A percentile compares a stretch with the other conserved stretches of the same genome.
Conservation (phyloP, 2,329 filamentous ascomycete genomes). For the Bretziella fagacearum region DNA sequence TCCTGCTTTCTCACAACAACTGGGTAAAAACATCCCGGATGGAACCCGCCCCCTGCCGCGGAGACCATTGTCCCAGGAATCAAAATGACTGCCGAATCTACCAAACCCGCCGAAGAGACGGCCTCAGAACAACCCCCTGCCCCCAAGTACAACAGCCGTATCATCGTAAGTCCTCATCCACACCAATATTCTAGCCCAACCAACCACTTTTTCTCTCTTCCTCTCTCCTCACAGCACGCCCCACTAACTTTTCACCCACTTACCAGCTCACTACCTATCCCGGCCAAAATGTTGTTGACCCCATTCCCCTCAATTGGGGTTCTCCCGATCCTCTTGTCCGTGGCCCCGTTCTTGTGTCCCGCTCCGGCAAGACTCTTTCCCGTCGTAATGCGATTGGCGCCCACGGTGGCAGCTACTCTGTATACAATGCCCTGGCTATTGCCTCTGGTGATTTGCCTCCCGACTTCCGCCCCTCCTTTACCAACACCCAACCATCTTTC, state of each 20-base stretch:
- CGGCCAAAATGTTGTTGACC: constrained; percentile 18
- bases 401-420: constrained; percentile 74
- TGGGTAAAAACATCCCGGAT: neutral
- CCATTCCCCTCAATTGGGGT: constrained; percentile 17
- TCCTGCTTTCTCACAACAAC: neutral
- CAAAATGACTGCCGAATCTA: constrained; percentile 8
- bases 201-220: neutral
- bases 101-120: constrained; percentile 3
- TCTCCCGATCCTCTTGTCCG: constrained; percentile 15
- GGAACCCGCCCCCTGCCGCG: neutral
- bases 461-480: constrained; percentile 45
- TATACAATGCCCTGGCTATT: constrained; percentile 86
- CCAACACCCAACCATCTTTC: constrained; percentile 76
- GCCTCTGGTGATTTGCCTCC: constrained; percentile 75
- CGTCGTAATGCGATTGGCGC: constrained; percentile 18
- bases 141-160: constrained; percentile 13
- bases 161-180: constrained; percentile 8
- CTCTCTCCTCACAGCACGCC: neutral
- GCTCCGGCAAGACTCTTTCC: constrained; percentile 16
- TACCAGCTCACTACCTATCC: constrained; percentile 18
- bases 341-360: constrained; percentile 18
- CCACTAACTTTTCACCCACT: neutral
- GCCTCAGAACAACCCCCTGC: neutral
- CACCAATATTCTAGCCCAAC: too few species aligned
- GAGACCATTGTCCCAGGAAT: too few species aligned